Base-by-base conservation (phyloP, 371 early-diverging fungal species). In the Lichtheimia ornata region DNA sequence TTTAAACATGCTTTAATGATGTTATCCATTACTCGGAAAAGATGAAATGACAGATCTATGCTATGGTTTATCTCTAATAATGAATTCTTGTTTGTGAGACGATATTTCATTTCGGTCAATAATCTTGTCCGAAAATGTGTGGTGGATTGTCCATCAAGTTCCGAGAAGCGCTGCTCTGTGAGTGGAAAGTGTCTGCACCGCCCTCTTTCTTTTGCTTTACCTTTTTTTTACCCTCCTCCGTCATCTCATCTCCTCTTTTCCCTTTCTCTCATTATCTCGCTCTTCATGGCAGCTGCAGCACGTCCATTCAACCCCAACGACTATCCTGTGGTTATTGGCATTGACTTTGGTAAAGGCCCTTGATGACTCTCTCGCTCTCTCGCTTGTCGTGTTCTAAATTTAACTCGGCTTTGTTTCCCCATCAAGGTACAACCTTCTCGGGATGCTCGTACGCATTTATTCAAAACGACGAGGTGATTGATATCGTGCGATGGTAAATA, bases 381-480 rank as follows among this genome's bases (percentile, higher is more conserved):
- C 14, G 1, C 15, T 47, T 17, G 4, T 47, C 17, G 47, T 58
- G 41, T 17, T 18, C 18, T 45, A 15, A 18, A 22, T 47, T n/a
- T n/a, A 47, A 47, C 47, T 47, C 47, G 28, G 12, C n/a, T 53
- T 53, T 17, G 4, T 53, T 18, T 35, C 27, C 27, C 28, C 54
- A 35, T 17, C 35, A 25, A 79, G 81, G 81, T 67, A 81, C 77
- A 49, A 81, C 81, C 2, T 81, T 73, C 55, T 77, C 76, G 25
- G 77, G 77, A 18, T 81, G 77, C 55, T 75, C 77, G 12, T 77
- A 81, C 56, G 75, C 77, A 28, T 77, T 75, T 65, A 67, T 70
- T 53, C 81, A 77, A 55, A 85, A 83, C 69, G 83, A 83, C 43
- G 84, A 85, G 57, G 84, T 85, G 18, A 76, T 82, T 20, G 86